These are phyloP conservation scores for Plasmodium sp. DNA, from an alignment of 169 alveolate genomes.

Conservation along the genomic window DNA sequence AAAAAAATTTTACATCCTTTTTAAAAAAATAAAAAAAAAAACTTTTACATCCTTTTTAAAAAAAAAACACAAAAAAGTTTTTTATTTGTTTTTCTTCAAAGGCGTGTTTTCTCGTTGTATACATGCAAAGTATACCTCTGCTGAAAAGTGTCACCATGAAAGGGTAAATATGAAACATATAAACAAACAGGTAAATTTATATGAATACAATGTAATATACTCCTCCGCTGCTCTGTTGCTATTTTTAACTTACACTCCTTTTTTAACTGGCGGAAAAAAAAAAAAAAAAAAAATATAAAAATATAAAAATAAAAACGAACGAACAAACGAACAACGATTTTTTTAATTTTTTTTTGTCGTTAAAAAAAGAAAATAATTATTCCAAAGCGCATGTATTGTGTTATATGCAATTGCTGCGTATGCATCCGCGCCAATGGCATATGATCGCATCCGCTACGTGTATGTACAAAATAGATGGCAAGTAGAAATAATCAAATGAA, in stretches of 20 bases:
- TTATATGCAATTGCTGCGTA: not conserved
- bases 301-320: not conserved
- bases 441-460: not conserved
- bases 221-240: not conserved
- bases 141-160: not conserved
- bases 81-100: not conserved
- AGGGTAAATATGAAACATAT: not conserved
- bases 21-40: no score
- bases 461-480: not conserved
- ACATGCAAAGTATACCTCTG: not conserved
- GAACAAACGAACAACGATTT: not conserved
- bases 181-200: not conserved
- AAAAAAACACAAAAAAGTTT: no score
- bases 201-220: not conserved
- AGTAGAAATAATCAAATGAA: not conserved
- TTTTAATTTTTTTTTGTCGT: not conserved
- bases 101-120: not conserved
- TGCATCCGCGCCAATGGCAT: not conserved
- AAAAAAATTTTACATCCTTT: no score
- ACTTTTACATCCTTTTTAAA: no score
- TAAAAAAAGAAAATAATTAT: no score
- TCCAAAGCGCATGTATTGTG: not conserved
- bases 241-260: not conserved
- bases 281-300: not conserved
- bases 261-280: not conserved